Evolutionary conservation across 2,329 filamentous ascomycete species (phyloP), one percentile per base, ranked within the genome.

Genomic region (Colletotrichum sp.): DNA sequence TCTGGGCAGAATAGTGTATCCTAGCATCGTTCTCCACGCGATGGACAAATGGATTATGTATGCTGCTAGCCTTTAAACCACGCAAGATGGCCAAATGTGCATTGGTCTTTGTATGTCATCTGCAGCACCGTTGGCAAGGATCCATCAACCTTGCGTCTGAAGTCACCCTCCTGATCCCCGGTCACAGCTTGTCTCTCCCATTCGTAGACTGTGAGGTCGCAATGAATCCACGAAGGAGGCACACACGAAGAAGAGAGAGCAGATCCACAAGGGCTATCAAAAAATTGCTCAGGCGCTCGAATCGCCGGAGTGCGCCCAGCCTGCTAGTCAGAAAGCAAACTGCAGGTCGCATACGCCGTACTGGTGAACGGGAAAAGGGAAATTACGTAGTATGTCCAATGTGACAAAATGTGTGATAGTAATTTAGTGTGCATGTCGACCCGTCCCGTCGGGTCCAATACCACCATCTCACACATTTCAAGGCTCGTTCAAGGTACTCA

Each of bases 331-430:
- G 9, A n/a, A 64, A 74, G 66, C 71, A 71, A 64, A 70, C 44
- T n/a, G 66, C 66, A n/a, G 24, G 26, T 44, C n/a, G 28, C 32
- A 24, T 24, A 52, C n/a, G 44, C n/a, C 59, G 18, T 30, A 26
- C 39, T 68, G 69, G 8, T 49, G 62, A 39, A n/a, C 44, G 24
- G 44, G 59, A 57, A 44, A 49, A 44, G 66, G 71, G 57, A 71
- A 24, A 74, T 74, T 70, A 16, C 71, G 34, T 34, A 16, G 44
- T 44, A 44, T 59, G 44, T 16, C 30, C 15, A 12, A 24, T 74
- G 71, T 71, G 71, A 70, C 26, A n/a, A 16, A 28, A 49, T 69
- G 67, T 70, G 71, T 74, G 71, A 74, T 32, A 26, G 62, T 39
- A n/a, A 36, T 16, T 36, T 36, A 28, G n/a, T 44, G n/a, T 52